These are phyloP conservation scores for Sporothrix brasiliensis DNA, from an alignment of 2,329 filamentous ascomycete species.

Conservation along the genomic window DNA sequence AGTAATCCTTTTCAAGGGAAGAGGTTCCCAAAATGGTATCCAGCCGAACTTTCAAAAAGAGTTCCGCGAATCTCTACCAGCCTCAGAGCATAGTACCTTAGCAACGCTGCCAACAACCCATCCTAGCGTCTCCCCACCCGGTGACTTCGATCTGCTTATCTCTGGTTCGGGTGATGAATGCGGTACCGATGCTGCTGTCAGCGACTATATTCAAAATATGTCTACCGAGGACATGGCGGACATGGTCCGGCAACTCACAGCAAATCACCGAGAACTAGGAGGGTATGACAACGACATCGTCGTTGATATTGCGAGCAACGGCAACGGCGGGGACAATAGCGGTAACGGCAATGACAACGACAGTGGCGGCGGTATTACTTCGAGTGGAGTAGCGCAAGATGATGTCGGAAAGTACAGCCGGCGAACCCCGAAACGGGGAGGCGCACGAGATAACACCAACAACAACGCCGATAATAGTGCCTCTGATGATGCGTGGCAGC, in stretches of 20 bases:
- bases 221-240: slow-evolving; percentile 48
- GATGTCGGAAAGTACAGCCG: too few relatives aligned
- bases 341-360: background rate
- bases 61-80: background rate
- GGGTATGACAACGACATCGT: slow-evolving; percentile 49
- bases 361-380: slow-evolving; percentile 37
- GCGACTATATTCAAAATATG: slow-evolving; percentile 74
- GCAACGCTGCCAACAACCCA: background rate
- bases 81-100: background rate
- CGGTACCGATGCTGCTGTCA: slow-evolving; percentile 59
- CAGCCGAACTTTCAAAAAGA: background rate
- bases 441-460: slow-evolving; percentile 35
- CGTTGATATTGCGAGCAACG: slow-evolving; percentile 29
- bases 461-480: slow-evolving; percentile 45
- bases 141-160: slow-evolving; percentile 3
- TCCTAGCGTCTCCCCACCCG: background rate
- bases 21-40: background rate
- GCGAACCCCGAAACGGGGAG: background rate
- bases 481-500: slow-evolving; percentile 38
- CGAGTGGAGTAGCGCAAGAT: background rate
- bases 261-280: slow-evolving; percentile 49
- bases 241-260: slow-evolving; percentile 37
- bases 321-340: background rate
- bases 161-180: slow-evolving; percentile 36
- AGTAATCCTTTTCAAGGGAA: slow-evolving; percentile 64